These are phyloP conservation scores for Quercus berberidifolia DNA, from an alignment of 306 rosid species.

Conservation along the genomic window DNA sequence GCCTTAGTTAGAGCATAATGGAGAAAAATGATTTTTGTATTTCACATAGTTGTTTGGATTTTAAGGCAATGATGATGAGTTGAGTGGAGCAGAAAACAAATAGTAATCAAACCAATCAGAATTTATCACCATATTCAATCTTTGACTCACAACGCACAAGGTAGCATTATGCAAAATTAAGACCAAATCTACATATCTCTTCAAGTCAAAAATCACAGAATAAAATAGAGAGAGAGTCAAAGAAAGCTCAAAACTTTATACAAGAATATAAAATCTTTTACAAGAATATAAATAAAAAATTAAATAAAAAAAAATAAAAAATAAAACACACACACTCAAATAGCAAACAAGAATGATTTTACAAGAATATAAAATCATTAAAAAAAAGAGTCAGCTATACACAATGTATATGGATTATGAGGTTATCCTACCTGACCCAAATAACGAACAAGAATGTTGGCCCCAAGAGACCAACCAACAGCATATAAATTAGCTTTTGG, in stretches of 20 bases:
- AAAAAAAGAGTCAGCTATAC: neutral
- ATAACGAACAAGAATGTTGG: constrained; percentile 89
- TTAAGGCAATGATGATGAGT: neutral
- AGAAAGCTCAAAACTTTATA: neutral
- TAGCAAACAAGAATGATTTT: no score
- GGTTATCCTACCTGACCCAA: constrained; percentile 65
- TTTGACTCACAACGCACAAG: neutral
- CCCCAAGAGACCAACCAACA: constrained; percentile 97
- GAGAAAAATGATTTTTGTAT: neutral
- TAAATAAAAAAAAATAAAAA: no score
- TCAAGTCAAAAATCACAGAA: neutral
- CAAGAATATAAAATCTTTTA: no score
- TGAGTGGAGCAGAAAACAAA: neutral
- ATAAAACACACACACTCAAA: no score
- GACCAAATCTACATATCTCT: neutral
- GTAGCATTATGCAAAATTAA: neutral
- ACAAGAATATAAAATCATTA: neutral
- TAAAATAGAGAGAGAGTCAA: neutral
- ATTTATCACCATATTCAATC: neutral
- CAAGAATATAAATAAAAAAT: neutral
- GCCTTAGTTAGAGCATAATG: neutral
- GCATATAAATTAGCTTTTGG: constrained; percentile 79
- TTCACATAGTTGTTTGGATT: neutral
- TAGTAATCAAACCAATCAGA: neutral
- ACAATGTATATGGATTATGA: neutral